Conservation (phyloP, 192 early-diverging fungal species). For the Backusella liffmaniae region DNA sequence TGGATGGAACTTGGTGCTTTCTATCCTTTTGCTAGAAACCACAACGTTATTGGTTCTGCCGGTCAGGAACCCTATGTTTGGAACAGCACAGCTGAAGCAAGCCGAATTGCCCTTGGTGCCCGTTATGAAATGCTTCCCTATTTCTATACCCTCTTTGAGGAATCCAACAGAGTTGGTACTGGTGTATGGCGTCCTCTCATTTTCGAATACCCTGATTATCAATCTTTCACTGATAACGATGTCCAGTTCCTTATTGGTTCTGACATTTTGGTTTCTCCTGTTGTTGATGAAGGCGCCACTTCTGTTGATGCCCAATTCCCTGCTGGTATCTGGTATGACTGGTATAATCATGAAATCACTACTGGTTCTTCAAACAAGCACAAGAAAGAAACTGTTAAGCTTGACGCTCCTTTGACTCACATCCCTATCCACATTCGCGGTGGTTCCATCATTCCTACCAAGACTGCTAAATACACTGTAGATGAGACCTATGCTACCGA, state of each 20-base stretch:
- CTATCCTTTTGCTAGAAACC: constrained; percentile 51
- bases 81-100: constrained; percentile 52
- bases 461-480: constrained; percentile 50
- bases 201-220: constrained; percentile 47
- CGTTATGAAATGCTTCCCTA: constrained; percentile 65
- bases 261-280: constrained; percentile 58
- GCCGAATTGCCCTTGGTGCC: constrained; percentile 49
- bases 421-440: constrained; percentile 63
- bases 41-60: constrained; percentile 47
- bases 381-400: constrained; percentile 21
- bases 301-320: constrained; percentile 65
- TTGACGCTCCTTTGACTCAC: constrained; percentile 49
- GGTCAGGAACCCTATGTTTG: constrained; percentile 65
- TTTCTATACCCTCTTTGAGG: constrained; percentile 54
- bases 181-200: constrained; percentile 55
- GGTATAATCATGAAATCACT: constrained; percentile 36
- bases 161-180: constrained; percentile 48
- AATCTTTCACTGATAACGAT: constrained; percentile 45
- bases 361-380: constrained; percentile 12
- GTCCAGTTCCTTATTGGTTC: constrained; percentile 60
- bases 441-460: constrained; percentile 55
- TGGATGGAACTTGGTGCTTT: constrained; percentile 62
- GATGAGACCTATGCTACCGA: constrained; percentile 41
- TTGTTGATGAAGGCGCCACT: constrained; percentile 43
- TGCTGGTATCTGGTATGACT: constrained; percentile 62